Percentiles rank a stretch among this genome's conserved stretches.
phyloP scores from a whole-genome alignment of 1,139 yeast species.

The Debaryomyces udenii region DNA sequence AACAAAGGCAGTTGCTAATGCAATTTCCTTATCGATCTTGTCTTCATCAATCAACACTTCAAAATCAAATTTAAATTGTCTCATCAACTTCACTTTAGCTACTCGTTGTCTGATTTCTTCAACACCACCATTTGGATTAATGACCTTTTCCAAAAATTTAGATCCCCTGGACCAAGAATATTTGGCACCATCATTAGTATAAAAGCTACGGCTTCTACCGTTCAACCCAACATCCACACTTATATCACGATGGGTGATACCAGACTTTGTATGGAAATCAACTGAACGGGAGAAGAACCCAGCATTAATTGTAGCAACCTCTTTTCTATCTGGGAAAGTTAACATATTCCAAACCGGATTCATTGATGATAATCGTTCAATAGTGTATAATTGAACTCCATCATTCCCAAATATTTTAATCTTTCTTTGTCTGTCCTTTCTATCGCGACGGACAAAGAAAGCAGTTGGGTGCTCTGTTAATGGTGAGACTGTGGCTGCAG shows the following conservation, averaged over 20 bases:
- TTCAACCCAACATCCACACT: constrained; percentile 34
- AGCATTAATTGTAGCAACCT: constrained; percentile 54
- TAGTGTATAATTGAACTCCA: constrained; percentile 47
- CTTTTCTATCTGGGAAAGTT: constrained; percentile 47
- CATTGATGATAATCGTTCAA: constrained; percentile 53
- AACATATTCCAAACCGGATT: constrained; percentile 58
- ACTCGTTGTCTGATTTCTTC: constrained; percentile 57
- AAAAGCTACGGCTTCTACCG: constrained; percentile 46
- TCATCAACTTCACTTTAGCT: constrained; percentile 57
- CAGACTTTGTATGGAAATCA: constrained; percentile 53
- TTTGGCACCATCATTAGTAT: constrained; percentile 53
- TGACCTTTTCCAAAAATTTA: constrained; percentile 51
- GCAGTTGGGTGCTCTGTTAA: constrained; percentile 42
- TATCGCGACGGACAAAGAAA: constrained; percentile 51
- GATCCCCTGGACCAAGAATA: constrained; percentile 59
- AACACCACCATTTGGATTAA: constrained; percentile 56
- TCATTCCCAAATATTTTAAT: constrained; percentile 52
- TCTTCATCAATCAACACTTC: constrained; percentile 55
- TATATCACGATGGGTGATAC: constrained; percentile 48
- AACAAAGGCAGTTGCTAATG: constrained; percentile 58
- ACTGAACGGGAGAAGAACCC: constrained; percentile 49
- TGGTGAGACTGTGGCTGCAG: constrained; percentile 42
- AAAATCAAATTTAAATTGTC: constrained; percentile 62
- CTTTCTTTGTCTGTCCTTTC: constrained; percentile 41
- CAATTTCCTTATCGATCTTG: constrained; percentile 51